phyloP scores from a whole-genome alignment of 768 basidiomycete genomes.

The Leccinellum albellum region DNA sequence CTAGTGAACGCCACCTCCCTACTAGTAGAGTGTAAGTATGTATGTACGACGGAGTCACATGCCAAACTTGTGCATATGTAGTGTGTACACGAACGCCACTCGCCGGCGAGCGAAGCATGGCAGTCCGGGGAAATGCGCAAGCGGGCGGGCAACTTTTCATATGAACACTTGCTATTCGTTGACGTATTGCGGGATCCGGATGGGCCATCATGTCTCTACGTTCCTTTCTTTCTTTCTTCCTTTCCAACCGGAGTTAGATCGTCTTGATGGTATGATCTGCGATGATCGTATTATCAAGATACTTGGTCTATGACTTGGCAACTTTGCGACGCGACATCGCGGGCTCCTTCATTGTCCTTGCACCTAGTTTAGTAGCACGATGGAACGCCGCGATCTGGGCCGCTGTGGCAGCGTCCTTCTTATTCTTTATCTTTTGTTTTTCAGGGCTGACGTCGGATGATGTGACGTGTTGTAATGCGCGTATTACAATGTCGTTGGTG shows the following conservation, averaged over 20 bases:
- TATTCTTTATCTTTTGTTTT: background rate
- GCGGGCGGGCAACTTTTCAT: background rate
- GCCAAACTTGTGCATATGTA: background rate
- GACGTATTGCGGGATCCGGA: background rate
- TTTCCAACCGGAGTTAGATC: slow-evolving; percentile 17
- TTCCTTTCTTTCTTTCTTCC: background rate
- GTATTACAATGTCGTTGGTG: background rate
- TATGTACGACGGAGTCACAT: background rate
- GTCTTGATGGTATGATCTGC: slow-evolving; percentile 15
- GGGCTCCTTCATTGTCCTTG: background rate
- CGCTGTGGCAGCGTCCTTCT: background rate
- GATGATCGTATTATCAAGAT: slow-evolving; percentile 13
- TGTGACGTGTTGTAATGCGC: background rate
- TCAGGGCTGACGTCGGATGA: background rate
- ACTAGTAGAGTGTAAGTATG: too few relatives aligned
- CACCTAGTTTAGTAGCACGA: background rate
- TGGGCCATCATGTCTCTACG: background rate
- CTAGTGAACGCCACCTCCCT: too few relatives aligned
- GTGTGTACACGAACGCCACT: background rate
- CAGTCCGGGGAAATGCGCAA: background rate
- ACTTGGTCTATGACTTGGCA: background rate
- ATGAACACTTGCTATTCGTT: background rate
- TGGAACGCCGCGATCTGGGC: background rate
- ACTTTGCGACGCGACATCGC: background rate
- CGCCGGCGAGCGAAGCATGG: background rate